Conservation (phyloP, 1,139 yeast species). For the Taphrina sp. region DNA sequence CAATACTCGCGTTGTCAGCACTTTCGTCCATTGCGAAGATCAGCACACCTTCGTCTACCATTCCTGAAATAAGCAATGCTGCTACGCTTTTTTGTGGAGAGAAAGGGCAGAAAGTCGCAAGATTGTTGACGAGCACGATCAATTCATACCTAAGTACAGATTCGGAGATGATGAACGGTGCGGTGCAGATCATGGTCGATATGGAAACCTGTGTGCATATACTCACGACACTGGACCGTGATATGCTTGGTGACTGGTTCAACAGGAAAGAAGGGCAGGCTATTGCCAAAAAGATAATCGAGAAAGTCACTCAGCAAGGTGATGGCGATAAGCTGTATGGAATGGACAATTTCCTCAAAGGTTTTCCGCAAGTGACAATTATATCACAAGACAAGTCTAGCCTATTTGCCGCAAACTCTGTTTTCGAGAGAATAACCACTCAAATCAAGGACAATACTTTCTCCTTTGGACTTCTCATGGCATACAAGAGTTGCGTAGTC, state of each 20-base stretch:
- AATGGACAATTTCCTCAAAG: not conserved
- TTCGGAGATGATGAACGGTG: not conserved
- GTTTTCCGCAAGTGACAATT: too few relatives aligned
- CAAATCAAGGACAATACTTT: not conserved
- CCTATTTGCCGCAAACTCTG: too few relatives aligned
- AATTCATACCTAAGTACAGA: not conserved
- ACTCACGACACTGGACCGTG: not conserved
- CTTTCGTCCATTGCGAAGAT: conserved; percentile 7
- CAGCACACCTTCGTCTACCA: too few relatives aligned
- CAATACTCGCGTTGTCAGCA: conserved; percentile 15
- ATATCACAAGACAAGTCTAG: too few relatives aligned
- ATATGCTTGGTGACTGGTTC: conserved; percentile 4
- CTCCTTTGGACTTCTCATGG: not conserved
- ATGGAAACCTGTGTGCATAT: not conserved
- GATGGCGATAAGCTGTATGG: not conserved
- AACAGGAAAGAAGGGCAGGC: conserved; percentile 13
- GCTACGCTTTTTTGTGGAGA: conserved; percentile 12
- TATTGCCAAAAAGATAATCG: not conserved
- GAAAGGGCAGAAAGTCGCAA: conserved; percentile 22
- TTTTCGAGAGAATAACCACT: not conserved
- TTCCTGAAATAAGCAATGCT: not conserved
- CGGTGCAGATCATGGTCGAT: not conserved
- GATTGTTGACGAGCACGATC: conserved; percentile 17
- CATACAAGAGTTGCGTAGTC: too few relatives aligned
- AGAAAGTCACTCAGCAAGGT: not conserved